phyloP scores from a whole-genome alignment of 129 eudicot species.

The Chrysanthemum makinoi region DNA sequence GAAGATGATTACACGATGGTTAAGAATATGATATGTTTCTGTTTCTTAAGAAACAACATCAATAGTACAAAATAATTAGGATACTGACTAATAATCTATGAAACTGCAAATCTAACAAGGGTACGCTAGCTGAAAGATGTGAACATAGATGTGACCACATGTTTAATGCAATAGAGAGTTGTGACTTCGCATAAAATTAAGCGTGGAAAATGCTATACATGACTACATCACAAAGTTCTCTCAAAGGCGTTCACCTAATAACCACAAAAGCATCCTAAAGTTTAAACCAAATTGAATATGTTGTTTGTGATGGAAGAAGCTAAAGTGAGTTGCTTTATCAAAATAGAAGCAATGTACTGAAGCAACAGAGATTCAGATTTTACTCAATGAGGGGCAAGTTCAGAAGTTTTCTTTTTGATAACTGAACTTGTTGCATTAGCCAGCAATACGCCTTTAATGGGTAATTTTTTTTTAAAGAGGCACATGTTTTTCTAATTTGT shows the following conservation, averaged over 20 bases:
- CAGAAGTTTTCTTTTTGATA: no score
- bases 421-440: no score
- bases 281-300: background rate
- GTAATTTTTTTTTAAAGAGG: no score
- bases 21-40: background rate
- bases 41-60: background rate
- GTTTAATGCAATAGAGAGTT: background rate
- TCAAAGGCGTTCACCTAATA: background rate
- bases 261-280: background rate
- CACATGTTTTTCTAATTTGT: no score
- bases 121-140: background rate
- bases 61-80: background rate
- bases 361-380: background rate
- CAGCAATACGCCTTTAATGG: no score
- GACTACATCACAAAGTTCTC: background rate
- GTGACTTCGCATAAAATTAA: background rate
- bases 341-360: background rate
- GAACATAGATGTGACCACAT: background rate
- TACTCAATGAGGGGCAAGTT: no score
- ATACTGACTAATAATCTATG: background rate
- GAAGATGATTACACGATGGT: slow-evolving; percentile 18
- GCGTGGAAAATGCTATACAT: background rate
- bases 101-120: background rate
- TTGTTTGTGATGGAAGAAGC: background rate
- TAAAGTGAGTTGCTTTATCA: background rate